Base-by-base conservation (phyloP, 1,139 yeast species). In the Magnusiomyces suaveolens region DNA sequence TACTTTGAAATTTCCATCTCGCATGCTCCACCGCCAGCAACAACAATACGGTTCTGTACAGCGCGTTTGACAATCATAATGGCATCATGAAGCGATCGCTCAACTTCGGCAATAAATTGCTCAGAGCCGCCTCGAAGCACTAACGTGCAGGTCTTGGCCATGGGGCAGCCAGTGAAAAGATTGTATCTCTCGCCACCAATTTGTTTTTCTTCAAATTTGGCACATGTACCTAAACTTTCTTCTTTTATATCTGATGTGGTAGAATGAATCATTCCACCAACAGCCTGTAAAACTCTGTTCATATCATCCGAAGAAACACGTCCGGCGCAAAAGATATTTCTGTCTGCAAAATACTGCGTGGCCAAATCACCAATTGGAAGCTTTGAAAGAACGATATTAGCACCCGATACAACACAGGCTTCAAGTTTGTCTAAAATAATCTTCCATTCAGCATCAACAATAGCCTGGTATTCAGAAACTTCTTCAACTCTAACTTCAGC, bases 1-100 rank as follows among this genome's bases (percentile, higher is more conserved):
- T 85, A 81, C 68, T 83, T 87, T 46, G 97, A 89, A 51, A 94
- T 69, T 69, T 92, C 97, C 98, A 92, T 94, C 71, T 92, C 98
- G 60, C 90, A 86, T 49, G 99, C 99, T 60, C 99, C 99, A 61
- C 99, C 99, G 57, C 99, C 99, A 18, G 96, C 97, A 58, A 92
- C 98, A 60, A 94, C 83, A 41, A 81, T 75, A 65, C 82, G 85
- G 68, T 89, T 92, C 66, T 86, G 84, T 50, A 92, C 83, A 1
- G 97, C 95, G 65, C 98, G 80, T 74, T 90, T 90, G 52, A 92
- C 97, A 70, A 94, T 89, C 98, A 92, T 92, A 53, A 92, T 89
- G 53, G 98, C 98, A 72, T 92, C 99, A 67, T 92, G 98, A 62
- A 92, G 77, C 2, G 97, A 90, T 69, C 99, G 81, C 70, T 92